Evolutionary conservation across 805 yeast species (phyloP).

Genomic region (Candida multigemmis): DNA sequence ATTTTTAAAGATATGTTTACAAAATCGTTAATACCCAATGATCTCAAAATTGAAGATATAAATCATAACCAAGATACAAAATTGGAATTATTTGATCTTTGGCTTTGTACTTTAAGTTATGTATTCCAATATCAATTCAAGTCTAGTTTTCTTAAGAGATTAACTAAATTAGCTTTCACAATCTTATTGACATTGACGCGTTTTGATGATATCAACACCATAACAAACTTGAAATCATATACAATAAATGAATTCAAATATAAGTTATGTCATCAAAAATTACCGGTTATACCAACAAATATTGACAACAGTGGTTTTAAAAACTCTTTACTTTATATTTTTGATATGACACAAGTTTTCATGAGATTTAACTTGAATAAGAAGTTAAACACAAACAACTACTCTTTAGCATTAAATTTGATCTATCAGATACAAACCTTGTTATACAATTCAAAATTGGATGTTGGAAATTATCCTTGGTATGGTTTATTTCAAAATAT

Average conservation of each 20-base stretch:
- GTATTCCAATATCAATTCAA: constrained; percentile 28
- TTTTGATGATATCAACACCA: constrained; percentile 2
- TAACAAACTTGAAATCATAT: constrained; percentile 6
- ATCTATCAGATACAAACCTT: constrained; percentile 15
- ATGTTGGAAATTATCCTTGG: constrained; percentile 23
- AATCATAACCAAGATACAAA: constrained; percentile 5
- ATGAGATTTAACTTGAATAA: constrained; percentile 30
- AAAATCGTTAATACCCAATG: constrained; percentile 5
- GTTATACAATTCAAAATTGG: constrained; percentile 6
- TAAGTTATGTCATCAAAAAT: constrained; percentile 33
- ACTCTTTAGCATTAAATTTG: constrained; percentile 15
- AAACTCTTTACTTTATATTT: constrained; percentile 20
- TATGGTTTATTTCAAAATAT: constrained; percentile 21
- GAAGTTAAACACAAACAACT: constrained; percentile 21
- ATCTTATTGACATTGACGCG: constrained; percentile 16
- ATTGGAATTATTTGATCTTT: constrained; percentile 7
- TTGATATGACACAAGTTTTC: constrained; percentile 20
- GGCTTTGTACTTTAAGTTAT: constrained; percentile 13
- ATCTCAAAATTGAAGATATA: constrained; percentile 7
- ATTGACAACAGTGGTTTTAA: constrained; percentile 14
- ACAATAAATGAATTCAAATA: constrained; percentile 28
- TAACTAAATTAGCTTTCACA: constrained; percentile 17
- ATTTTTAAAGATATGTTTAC: constrained; percentile 9
- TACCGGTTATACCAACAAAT: constrained; percentile 22
- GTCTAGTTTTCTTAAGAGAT: constrained; percentile 11